Conservation (phyloP, 352 stramenopile genomes). For the Phytophthora niederhauseri region DNA sequence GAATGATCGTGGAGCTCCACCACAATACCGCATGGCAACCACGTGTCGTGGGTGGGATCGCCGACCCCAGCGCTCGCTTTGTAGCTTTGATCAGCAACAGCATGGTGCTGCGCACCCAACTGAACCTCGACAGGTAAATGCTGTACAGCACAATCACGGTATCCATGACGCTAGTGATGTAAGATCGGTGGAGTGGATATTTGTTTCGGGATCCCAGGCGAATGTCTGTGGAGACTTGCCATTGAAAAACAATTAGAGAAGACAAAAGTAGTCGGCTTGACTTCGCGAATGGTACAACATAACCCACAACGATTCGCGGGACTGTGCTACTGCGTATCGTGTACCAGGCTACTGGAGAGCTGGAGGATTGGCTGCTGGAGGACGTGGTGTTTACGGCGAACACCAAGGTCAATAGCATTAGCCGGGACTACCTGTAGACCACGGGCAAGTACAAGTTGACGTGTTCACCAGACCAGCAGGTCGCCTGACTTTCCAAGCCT, state of each 20-base stretch:
- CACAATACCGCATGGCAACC: background rate
- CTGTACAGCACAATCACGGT: constrained; percentile 1
- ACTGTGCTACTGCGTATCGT: constrained; percentile 15
- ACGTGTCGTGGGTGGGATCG: background rate
- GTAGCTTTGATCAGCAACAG: background rate
- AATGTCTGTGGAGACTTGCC: constrained; percentile 17
- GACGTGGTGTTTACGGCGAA: constrained; percentile 19
- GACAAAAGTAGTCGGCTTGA: constrained; percentile 3
- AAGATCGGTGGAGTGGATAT: constrained; percentile 11
- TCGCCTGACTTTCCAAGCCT: constrained; percentile 12
- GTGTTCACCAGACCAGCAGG: constrained; percentile 10
- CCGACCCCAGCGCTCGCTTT: background rate
- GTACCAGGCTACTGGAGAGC: constrained; percentile 12
- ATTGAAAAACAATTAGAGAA: constrained; percentile 1
- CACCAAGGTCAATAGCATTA: constrained; percentile 12
- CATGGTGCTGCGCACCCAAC: background rate
- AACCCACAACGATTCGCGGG: constrained; percentile 10
- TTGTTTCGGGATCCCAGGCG: constrained; percentile 16
- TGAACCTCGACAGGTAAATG: constrained; percentile 1
- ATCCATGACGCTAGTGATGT: background rate
- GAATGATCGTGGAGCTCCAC: background rate
- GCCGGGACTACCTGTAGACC: constrained; percentile 13
- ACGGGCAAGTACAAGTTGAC: constrained; percentile 11
- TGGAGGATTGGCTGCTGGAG: constrained; percentile 14
- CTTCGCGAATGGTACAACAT: constrained; percentile 16